These are phyloP conservation scores for Arbutus unedo DNA, from an alignment of 148 eudicot species.

Conservation along the genomic window DNA sequence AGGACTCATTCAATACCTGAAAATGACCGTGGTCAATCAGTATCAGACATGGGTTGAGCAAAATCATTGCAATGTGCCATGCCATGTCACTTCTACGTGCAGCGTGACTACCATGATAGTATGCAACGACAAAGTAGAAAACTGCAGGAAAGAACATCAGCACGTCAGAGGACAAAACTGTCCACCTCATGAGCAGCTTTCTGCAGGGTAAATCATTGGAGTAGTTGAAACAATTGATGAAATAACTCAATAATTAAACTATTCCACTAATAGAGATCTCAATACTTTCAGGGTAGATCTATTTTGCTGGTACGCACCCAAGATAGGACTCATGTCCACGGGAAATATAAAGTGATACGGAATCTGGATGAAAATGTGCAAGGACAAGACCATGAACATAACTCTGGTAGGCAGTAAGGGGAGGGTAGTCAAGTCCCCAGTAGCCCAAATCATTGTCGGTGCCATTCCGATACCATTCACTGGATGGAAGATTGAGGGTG, in stretches of 20 bases:
- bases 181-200: conserved; percentile 96
- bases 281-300: neutral
- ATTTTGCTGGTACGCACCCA: conserved; percentile 45
- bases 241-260: neutral
- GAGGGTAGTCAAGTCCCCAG: conserved; percentile 99
- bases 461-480: conserved; percentile 84
- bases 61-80: conserved; percentile 71
- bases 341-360: conserved; percentile 65
- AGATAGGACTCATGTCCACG: conserved; percentile 92
- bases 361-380: conserved; percentile 59
- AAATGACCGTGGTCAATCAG: conserved; percentile 95
- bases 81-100: conserved; percentile 40
- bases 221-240: neutral
- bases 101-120: conserved; percentile 36
- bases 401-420: conserved; percentile 95
- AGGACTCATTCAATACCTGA: conserved; percentile 46
- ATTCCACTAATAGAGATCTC: neutral
- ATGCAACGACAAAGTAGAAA: conserved; percentile 46
- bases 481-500: conserved; percentile 67
- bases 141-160: conserved; percentile 82
- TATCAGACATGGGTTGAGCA: conserved; percentile 78
- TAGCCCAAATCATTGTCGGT: conserved; percentile 68
- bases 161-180: conserved; percentile 69
- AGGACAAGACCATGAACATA: conserved; percentile 72
- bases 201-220: conserved; percentile 42